Conservation (phyloP, 1,139 yeast species). For the Arxiozyma slooffiae region DNA sequence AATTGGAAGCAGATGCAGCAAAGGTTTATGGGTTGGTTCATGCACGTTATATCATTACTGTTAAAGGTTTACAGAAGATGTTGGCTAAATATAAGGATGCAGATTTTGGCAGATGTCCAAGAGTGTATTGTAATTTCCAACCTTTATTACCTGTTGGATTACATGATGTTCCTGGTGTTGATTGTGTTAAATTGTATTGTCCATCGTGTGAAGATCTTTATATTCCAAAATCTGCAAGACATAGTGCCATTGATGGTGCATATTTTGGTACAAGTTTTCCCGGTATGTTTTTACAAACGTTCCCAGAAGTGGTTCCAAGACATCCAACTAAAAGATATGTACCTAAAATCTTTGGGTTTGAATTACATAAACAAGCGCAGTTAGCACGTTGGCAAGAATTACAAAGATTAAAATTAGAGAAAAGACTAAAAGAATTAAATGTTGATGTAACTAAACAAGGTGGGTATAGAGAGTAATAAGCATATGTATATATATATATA, state of each 20-base stretch:
- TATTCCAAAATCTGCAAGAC: constrained; percentile 82
- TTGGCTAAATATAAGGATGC: constrained; percentile 82
- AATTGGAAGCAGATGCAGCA: constrained; percentile 69
- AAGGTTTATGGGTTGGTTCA: constrained; percentile 69
- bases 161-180: constrained; percentile 72
- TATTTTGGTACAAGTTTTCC: constrained; percentile 96
- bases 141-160: constrained; percentile 90
- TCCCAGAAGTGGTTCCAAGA: constrained; percentile 76
- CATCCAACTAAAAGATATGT: constrained; percentile 73
- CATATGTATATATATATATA: background rate
- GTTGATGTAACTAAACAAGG: constrained; percentile 25
- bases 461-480: constrained; percentile 21
- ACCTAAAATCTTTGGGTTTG: constrained; percentile 90
- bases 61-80: constrained; percentile 87
- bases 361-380: constrained; percentile 81
- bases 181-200: constrained; percentile 84
- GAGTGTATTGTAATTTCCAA: constrained; percentile 81
- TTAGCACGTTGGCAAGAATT: constrained; percentile 86
- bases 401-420: constrained; percentile 53
- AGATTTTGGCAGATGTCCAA: constrained; percentile 92
- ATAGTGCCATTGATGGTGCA: constrained; percentile 85
- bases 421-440: constrained; percentile 31
- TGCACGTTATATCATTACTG: constrained; percentile 78
- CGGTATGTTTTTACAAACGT: constrained; percentile 89
- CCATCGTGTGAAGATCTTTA: constrained; percentile 93